These are phyloP conservation scores for Clarkia xantiana DNA, from an alignment of 345 rosid species.

Conservation along the genomic window DNA sequence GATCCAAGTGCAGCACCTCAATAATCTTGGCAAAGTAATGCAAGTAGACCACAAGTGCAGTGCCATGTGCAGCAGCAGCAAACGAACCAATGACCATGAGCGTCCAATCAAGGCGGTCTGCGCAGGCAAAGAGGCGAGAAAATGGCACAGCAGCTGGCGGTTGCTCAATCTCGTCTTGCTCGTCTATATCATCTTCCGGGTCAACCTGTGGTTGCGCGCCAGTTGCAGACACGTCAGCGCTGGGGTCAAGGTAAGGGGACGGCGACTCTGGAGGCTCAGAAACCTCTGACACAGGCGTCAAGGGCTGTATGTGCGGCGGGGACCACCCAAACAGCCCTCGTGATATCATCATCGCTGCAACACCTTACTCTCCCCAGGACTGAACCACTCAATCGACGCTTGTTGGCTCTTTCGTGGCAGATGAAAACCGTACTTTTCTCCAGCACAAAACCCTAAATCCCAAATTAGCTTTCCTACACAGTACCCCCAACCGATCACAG, in stretches of 20 bases:
- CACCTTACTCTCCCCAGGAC: no score
- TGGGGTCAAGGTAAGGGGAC: constrained; percentile 69
- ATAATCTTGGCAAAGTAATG: constrained; percentile 86
- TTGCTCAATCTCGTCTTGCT: constrained; percentile 75
- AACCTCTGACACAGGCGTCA: constrained; percentile 96
- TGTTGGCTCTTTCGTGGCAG: no score
- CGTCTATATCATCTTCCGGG: constrained; percentile 80
- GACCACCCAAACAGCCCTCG: constrained; percentile 98
- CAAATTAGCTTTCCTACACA: no score
- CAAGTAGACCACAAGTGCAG: constrained; percentile 89
- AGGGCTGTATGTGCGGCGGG: constrained; percentile 93
- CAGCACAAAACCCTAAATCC: no score
- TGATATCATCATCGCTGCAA: constrained; percentile 59
- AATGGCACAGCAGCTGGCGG: constrained; percentile 98
- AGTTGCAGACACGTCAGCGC: constrained; percentile 50
- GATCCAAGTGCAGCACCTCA: constrained; percentile 28
- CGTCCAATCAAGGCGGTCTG: constrained; percentile 80
- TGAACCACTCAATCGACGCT: no score
- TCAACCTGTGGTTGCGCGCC: constrained; percentile 40
- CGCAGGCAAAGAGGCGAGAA: constrained; percentile 67
- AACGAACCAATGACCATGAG: constrained; percentile 84
- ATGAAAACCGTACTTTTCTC: no score
- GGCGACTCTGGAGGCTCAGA: constrained; percentile 99
- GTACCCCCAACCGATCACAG: no score
- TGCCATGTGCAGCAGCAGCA: constrained; percentile 95